phyloP scores from a whole-genome alignment of 2,329 filamentous ascomycete genomes.

The Aspergillus niger region DNA sequence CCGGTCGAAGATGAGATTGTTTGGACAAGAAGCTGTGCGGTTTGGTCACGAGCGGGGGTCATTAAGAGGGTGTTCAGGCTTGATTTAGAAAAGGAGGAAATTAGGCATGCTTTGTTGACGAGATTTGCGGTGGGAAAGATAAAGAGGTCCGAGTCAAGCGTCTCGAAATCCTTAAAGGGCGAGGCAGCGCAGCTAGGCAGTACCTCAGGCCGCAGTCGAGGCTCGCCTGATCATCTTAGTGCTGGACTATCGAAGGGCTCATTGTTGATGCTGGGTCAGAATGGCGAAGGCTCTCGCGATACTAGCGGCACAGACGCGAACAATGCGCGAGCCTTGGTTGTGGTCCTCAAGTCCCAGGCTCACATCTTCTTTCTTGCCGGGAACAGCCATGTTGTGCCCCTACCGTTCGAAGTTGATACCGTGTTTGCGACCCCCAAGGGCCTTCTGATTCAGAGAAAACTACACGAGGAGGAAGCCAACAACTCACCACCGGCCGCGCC shows the following conservation, averaged over 20 bases:
- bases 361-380: constrained; percentile 91
- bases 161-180: constrained; percentile 11
- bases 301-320: constrained; percentile 22
- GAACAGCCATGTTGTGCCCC: constrained; percentile 82
- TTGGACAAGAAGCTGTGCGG: constrained; percentile 71
- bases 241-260: constrained; percentile 25
- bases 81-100: constrained; percentile 79
- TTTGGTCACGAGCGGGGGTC: constrained; percentile 86
- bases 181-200: constrained; percentile 7
- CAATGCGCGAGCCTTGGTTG: constrained; percentile 69
- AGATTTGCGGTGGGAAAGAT: constrained; percentile 65
- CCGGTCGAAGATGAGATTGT: constrained; percentile 76
- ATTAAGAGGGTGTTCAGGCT: constrained; percentile 86
- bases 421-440: constrained; percentile 81
- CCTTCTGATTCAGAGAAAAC: constrained; percentile 81
- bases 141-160: constrained; percentile 20
- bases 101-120: constrained; percentile 84
- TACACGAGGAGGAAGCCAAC: constrained; percentile 42
- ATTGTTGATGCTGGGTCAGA: not conserved
- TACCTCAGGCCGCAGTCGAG: constrained; percentile 11
- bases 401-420: constrained; percentile 91
- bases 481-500: constrained; percentile 57
- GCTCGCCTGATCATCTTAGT: constrained; percentile 20
- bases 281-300: not conserved
- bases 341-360: constrained; percentile 88